Percentiles rank a stretch among this genome's conserved stretches.
phyloP scores from a whole-genome alignment of 805 yeast genomes.

The Wickerhamomyces strasburgensis region DNA sequence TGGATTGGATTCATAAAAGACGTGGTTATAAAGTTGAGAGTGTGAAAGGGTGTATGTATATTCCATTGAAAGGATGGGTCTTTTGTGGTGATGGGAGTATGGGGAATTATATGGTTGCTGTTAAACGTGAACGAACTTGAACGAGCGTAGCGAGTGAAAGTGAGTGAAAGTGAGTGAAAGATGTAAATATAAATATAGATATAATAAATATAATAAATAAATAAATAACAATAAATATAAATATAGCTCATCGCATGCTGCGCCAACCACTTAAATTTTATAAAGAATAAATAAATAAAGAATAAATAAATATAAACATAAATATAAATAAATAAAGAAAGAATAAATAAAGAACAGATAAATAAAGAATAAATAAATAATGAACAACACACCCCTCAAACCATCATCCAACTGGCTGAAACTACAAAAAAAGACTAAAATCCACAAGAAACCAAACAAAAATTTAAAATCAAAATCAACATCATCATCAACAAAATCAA shows the following conservation, averaged over 20 bases:
- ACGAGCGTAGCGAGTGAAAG: background rate
- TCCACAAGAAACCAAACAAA: background rate
- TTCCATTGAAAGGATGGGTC: constrained; percentile 85
- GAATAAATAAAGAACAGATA: too few species aligned
- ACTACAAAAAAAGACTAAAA: constrained; percentile 12
- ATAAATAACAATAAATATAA: too few species aligned
- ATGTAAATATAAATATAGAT: background rate
- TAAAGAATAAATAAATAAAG: too few species aligned
- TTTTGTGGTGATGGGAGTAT: constrained; percentile 52
- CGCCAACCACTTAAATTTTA: too few species aligned
- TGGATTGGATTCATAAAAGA: constrained; percentile 53
- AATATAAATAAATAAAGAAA: too few species aligned
- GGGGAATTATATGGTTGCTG: constrained; percentile 90
- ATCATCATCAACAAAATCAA: constrained; percentile 11
- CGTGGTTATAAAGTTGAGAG: constrained; percentile 53
- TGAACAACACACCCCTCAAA: too few species aligned
- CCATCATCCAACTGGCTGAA: constrained; percentile 21
- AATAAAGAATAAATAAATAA: too few species aligned
- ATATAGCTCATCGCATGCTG: too few species aligned
- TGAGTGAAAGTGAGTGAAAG: background rate
- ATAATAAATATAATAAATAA: too few species aligned
- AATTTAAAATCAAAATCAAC: constrained; percentile 6
- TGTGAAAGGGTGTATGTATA: constrained; percentile 73
- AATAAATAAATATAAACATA: too few species aligned
- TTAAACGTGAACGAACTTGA: constrained; percentile 40